phyloP scores from a whole-genome alignment of 768 basidiomycete species.

The Naganishia vaughanmartiniae region DNA sequence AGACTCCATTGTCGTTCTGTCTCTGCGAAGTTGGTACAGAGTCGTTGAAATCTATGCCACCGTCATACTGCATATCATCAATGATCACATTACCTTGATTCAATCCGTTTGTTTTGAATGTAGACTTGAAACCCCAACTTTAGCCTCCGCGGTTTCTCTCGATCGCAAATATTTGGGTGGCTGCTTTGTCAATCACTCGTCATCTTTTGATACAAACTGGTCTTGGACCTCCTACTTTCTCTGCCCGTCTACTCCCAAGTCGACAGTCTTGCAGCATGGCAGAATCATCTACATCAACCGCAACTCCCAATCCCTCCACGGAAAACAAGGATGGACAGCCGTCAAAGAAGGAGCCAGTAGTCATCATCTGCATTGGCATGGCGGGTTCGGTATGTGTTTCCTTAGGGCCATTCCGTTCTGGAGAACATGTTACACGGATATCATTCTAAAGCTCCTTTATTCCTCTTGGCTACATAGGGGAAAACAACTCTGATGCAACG shows the following conservation, averaged over 20 bases:
- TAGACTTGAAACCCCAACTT: not conserved
- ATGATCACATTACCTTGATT: no score
- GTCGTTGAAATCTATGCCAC: not conserved
- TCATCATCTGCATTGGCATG: slow-evolving; percentile 91
- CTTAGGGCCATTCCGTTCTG: not conserved
- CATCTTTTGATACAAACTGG: not conserved
- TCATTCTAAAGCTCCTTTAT: not conserved
- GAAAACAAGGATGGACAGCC: slow-evolving; percentile 11
- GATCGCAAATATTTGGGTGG: slow-evolving; percentile 24
- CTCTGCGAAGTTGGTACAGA: not conserved
- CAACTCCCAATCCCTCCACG: not conserved
- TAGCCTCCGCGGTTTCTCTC: slow-evolving; percentile 5
- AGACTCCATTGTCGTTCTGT: not conserved
- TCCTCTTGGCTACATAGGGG: slow-evolving; percentile 54
- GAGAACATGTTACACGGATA: not conserved
- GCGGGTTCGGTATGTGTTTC: slow-evolving; percentile 64
- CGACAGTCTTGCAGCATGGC: not conserved
- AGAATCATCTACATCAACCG: not conserved
- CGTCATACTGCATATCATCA: no score
- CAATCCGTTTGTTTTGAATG: slow-evolving; percentile 21
- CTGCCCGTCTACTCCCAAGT: not conserved
- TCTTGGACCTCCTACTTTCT: no score
- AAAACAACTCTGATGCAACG: slow-evolving; percentile 97
- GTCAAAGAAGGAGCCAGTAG: slow-evolving; percentile 61
- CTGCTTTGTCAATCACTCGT: not conserved